These are phyloP conservation scores for Polytrichum commune DNA, from an alignment of 225 moss, liverwort and hornwort species.

Conservation along the genomic window DNA sequence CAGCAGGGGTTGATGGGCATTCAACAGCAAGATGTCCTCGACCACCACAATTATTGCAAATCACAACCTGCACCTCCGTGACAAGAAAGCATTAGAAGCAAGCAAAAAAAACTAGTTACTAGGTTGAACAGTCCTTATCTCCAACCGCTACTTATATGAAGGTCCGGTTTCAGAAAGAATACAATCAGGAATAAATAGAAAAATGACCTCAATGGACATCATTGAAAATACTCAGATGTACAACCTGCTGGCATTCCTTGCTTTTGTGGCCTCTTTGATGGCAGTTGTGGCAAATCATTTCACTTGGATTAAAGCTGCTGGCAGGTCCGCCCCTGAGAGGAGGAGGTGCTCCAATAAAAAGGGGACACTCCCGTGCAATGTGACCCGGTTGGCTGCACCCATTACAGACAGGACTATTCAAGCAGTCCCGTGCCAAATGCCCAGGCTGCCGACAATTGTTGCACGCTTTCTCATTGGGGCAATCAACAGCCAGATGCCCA, in stretches of 20 bases:
- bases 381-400: conserved; percentile 69
- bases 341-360: conserved; percentile 21
- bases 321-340: conserved; percentile 38
- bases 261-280: conserved; percentile 70
- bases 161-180: no score
- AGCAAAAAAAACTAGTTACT: no score
- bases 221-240: neutral
- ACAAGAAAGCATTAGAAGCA: neutral
- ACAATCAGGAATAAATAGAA: no score
- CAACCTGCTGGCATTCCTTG: conserved; percentile 65
- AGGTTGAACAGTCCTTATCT: no score
- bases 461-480: conserved; percentile 73
- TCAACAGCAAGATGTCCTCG: conserved; percentile 70
- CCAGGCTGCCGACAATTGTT: conserved; percentile 70
- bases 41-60: conserved; percentile 71
- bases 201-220: no score
- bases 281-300: conserved; percentile 67
- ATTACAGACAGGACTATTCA: conserved; percentile 69
- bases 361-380: conserved; percentile 61
- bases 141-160: no score
- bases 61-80: conserved; percentile 35
- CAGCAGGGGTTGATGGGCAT: conserved; percentile 61
- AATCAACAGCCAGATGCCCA: conserved; percentile 68
- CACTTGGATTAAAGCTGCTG: conserved; percentile 46
- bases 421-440: conserved; percentile 62